Evolutionary conservation across 2,329 filamentous ascomycete genomes (phyloP), one percentile per base, ranked within the genome.

Genomic region (Pezicula radicicola): DNA sequence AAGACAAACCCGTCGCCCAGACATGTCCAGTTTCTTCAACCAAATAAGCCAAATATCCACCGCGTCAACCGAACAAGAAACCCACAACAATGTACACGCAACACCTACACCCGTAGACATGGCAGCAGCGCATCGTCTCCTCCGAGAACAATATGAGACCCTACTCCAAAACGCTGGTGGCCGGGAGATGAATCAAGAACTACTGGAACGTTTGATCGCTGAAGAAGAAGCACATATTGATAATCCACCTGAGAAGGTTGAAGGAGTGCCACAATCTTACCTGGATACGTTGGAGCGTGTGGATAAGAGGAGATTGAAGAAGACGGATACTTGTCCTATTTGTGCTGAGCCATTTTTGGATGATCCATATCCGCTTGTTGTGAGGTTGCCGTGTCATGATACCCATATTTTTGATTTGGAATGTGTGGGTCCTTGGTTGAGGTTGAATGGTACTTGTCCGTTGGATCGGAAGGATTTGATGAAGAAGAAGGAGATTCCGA

Each of bases 351-450:
- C 67, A 28, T 85, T 81, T 62, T 70, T 84, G 44, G 81, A 86
- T 60, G 84, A 87, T 61, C 70, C 73, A 60, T 85, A 81, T 63
- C 80, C 77, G 50, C 72, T 87, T 2, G 82, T 87, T 12, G 84
- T 87, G 27, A 76, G 83, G 71, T 72, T 87, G 62, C 83, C 83
- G 39, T 87, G 84, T 64, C 73, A 82, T 60, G 73, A 72, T 30
- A 70, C 66, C 39, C 84, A 87, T 66, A 70, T 69, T 46, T 87
- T 84, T 63, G 84, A 87, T 61, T 68, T 87, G n/a, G 84, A 87
- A 69, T 87, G 84, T 61, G 81, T 87, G 2, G 79, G 76, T 3
- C 83, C 84, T 6, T 87, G 84, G 84, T 65, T 87, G 64, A 71
- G 77, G 65, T 76, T 80, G 61, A 84, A 86, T 68, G 83, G 83